phyloP scores from a whole-genome alignment of 2,329 filamentous ascomycete genomes.

The Pestalotiopsis sp. region DNA sequence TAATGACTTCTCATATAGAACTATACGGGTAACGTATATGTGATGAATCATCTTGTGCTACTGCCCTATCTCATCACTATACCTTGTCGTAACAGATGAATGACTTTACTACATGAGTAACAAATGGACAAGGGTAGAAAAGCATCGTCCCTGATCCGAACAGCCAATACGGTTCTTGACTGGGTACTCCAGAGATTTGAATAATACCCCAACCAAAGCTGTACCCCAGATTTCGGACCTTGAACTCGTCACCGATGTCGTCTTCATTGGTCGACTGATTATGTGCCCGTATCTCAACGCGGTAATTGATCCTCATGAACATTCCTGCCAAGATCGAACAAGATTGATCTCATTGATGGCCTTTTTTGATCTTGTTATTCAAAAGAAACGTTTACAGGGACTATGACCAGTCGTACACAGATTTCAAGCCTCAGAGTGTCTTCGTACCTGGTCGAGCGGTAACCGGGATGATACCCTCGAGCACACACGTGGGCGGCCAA shows the following conservation, averaged over 20 bases:
- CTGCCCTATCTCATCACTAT: neutral
- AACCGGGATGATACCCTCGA: neutral
- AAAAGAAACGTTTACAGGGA: neutral
- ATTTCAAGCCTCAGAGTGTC: neutral
- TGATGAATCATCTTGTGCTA: neutral
- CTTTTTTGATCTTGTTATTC: neutral
- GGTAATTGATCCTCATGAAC: neutral
- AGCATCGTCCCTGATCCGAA: neutral
- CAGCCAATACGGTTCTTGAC: neutral
- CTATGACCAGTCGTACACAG: neutral
- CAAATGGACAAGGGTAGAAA: neutral
- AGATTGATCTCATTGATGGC: constrained; percentile 1
- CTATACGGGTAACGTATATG: neutral
- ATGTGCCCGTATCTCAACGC: neutral
- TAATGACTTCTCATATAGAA: neutral
- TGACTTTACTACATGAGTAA: neutral
- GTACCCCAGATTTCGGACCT: constrained; percentile 1
- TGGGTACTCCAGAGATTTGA: neutral
- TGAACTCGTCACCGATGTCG: constrained; percentile 2
- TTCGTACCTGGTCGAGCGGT: neutral
- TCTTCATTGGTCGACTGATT: constrained; percentile 2
- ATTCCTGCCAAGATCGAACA: constrained; percentile 10
- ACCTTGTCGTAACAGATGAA: neutral
- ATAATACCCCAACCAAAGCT: neutral
- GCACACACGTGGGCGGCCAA: neutral